phyloP scores from a whole-genome alignment of 169 alveolate genomes.

The Besnoitia besnoiti region DNA sequence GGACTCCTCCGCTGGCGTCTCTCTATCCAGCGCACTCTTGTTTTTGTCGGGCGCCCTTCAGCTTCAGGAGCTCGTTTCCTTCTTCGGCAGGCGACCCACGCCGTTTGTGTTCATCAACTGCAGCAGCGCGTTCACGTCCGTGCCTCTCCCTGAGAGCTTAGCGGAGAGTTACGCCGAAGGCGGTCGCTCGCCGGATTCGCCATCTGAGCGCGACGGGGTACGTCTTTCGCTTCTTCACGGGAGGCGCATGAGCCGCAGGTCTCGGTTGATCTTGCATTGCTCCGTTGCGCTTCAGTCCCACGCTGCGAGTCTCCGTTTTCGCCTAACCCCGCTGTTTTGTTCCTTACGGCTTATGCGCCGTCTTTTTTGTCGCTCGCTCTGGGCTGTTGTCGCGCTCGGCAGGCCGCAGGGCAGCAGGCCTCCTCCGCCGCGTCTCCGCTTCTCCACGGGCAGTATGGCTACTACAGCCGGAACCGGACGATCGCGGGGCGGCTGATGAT shows the following conservation, averaged over 20 bases:
- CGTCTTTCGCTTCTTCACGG: neutral
- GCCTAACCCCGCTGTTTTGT: neutral
- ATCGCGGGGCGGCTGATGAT: constrained; percentile 34
- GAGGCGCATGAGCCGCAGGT: neutral
- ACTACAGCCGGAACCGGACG: constrained; percentile 1
- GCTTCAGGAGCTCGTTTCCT: constrained; percentile 15
- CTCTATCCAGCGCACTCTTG: no score
- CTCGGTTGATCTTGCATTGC: neutral
- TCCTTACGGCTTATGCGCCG: neutral
- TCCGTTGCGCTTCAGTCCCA: neutral
- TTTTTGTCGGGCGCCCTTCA: no score
- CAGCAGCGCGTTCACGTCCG: constrained; percentile 25
- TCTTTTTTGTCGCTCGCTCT: neutral
- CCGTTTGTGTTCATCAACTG: constrained; percentile 32
- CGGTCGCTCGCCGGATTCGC: neutral
- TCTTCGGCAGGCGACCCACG: neutral
- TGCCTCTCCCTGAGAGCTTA: constrained; percentile 11
- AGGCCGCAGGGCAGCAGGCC: no score
- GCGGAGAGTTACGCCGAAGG: neutral
- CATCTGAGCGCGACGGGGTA: neutral
- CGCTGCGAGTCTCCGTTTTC: neutral
- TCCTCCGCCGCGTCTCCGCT: neutral
- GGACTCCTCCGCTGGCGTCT: no score
- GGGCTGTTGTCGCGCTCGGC: no score
- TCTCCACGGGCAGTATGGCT: constrained; percentile 8